phyloP scores from a whole-genome alignment of 2,329 filamentous ascomycete species.

The Botryotinia narcissicola region DNA sequence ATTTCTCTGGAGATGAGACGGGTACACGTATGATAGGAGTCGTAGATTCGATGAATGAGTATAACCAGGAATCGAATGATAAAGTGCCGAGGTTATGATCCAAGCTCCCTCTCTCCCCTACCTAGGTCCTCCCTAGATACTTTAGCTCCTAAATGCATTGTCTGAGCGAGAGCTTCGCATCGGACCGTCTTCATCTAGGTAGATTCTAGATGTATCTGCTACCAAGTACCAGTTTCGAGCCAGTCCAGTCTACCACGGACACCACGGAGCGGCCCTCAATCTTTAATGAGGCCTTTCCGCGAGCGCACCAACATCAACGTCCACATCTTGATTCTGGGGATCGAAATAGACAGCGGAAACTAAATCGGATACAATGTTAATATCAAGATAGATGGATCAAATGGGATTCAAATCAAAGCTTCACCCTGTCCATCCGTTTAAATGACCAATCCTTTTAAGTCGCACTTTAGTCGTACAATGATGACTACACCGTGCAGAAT shows the following conservation, averaged over 20 bases:
- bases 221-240: neutral
- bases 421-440: neutral
- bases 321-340: too few relatives aligned
- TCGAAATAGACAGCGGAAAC: neutral
- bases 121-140: neutral
- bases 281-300: neutral
- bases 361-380: neutral
- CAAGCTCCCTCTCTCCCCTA: neutral
- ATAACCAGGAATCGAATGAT: neutral
- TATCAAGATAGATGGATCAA: neutral
- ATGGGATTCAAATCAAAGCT: neutral
- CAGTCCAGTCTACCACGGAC: neutral
- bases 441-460: neutral
- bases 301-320: neutral
- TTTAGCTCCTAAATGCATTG: neutral
- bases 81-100: neutral
- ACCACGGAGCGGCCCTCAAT: conserved; percentile 1
- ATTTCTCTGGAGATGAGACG: neutral
- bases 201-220: neutral
- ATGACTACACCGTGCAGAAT: neutral
- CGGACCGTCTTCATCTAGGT: neutral
- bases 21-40: neutral
- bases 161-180: neutral
- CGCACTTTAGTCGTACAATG: neutral
- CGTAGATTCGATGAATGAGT: neutral